Evolutionary conservation across 805 yeast genomes (phyloP), one percentile per base, ranked within the genome.

Genomic region (Candida succiphila): DNA sequence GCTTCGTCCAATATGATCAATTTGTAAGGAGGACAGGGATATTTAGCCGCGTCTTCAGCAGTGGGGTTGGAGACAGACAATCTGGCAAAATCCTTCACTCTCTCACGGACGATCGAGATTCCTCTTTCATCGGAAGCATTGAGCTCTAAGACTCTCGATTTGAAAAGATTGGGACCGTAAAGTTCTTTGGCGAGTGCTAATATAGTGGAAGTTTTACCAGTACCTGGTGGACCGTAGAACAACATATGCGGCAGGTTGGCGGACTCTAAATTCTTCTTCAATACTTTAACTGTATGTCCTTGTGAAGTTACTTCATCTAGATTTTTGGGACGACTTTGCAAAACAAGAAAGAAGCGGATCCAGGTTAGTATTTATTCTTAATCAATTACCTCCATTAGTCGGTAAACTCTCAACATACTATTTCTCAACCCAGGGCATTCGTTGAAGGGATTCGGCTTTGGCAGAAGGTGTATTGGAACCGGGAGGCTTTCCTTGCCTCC

Each of bases 1-100:
- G 96, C 96, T 57, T 88, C 96, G 61, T 88, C 96, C 34, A 92
- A 60, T 28, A 92, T 84, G 42, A 92, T 81, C 46, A 92, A 75
- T 54, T 92, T 92, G 58, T 84, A 92, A 5, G 97, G 96, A 1
- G 98, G 97, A 52, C 97, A 89, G 2, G 97, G 96, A 58, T 87
- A 88, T 15, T 75, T 69, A 27, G 62, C 72, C 32, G 71, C 56
- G 46, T 82, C 92, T 27, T 76, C 79, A 13, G 67, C 63, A 1
- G 82, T 52, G 1, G 96, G 94, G 39, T 80, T 81, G 1, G 96
- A 79, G 1, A 88, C 85, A 0, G 87, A 72, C 29, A 87, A 60
- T 38, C 95, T 66, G 13, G 97, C 96, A 57, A 86, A 85, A 49
- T 73, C 81, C 59, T 85, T 85, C 43, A 85, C 75, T 49, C 84